Percentiles rank a stretch among this genome's conserved stretches.
phyloP scores from a whole-genome alignment of 2,329 filamentous ascomycete species.

The Neocatenulostroma microsporum region DNA sequence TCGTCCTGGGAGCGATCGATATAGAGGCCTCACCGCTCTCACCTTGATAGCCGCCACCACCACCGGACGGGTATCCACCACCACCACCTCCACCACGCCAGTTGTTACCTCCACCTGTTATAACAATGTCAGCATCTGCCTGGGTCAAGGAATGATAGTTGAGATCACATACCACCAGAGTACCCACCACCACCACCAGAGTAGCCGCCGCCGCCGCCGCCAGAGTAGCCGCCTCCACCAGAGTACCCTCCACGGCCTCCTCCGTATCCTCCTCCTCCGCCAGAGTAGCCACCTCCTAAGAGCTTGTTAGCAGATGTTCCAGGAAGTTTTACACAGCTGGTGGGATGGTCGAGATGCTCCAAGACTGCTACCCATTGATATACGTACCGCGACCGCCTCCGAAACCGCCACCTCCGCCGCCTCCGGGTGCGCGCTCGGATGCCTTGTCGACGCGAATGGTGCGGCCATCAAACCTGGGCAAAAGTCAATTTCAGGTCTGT shows the following conservation, averaged over 20 bases:
- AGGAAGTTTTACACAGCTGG: too few species aligned
- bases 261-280: constrained; percentile 11
- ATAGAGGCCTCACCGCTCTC: constrained; percentile 6
- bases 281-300: constrained; percentile 25
- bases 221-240: constrained; percentile 16
- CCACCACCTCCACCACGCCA: constrained; percentile 22
- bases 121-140: constrained; percentile 9
- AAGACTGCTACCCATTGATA: neutral
- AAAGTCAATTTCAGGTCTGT: neutral
- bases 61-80: constrained; percentile 23
- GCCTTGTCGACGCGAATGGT: constrained; percentile 94
- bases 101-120: constrained; percentile 20
- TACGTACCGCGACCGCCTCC: constrained; percentile 32
- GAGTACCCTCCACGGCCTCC: constrained; percentile 23
- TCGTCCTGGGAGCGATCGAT: neutral
- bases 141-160: constrained; percentile 1
- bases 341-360: too few species aligned
- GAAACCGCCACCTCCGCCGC: constrained; percentile 46
- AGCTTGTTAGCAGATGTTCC: too few species aligned
- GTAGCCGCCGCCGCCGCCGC: constrained; percentile 22
- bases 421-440: constrained; percentile 65
- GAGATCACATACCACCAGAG: constrained; percentile 10
- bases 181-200: constrained; percentile 16
- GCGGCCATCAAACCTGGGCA: constrained; percentile 76
- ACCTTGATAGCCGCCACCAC: constrained; percentile 16